Conservation (phyloP, 352 stramenopile species). For the Globisporangium radiosum region DNA sequence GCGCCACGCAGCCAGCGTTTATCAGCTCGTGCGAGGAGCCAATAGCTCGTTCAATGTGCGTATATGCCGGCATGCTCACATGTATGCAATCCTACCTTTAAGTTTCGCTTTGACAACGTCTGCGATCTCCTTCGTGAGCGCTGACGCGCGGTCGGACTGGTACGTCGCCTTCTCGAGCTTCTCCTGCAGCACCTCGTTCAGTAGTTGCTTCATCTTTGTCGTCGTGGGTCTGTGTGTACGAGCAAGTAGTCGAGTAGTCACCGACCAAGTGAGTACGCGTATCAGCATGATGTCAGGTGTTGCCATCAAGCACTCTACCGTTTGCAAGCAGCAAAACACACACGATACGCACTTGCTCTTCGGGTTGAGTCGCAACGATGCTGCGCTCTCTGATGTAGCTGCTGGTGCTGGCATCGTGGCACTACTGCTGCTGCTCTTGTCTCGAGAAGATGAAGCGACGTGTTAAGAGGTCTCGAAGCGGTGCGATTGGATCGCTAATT, state of each 20-base stretch:
- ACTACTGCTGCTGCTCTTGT: neutral
- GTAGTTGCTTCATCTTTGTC: conserved; percentile 79
- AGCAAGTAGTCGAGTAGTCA: neutral
- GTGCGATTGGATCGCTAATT: neutral
- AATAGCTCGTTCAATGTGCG: too few relatives aligned
- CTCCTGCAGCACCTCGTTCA: conserved; percentile 52
- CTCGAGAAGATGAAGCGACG: neutral
- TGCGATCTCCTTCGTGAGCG: conserved; percentile 82
- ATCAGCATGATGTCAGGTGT: too few relatives aligned
- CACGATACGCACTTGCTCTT: conserved; percentile 30
- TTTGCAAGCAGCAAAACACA: neutral
- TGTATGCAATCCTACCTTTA: conserved; percentile 38
- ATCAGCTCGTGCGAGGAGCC: neutral
- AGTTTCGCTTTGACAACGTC: conserved; percentile 79
- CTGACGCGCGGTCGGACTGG: conserved; percentile 67
- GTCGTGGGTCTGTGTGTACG: conserved; percentile 38
- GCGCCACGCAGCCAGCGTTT: neutral
- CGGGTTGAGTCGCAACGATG: conserved; percentile 45
- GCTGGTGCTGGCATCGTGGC: conserved; percentile 30
- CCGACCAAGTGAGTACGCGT: too few relatives aligned
- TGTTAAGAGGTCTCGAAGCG: neutral
- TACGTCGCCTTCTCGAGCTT: conserved; percentile 61
- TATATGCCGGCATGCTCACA: too few relatives aligned
- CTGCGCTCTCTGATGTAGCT: conserved; percentile 29
- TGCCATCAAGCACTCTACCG: neutral